Evolutionary conservation across 2,329 filamentous ascomycete genomes (phyloP).

Genomic region (Canariomyces notabilis): DNA sequence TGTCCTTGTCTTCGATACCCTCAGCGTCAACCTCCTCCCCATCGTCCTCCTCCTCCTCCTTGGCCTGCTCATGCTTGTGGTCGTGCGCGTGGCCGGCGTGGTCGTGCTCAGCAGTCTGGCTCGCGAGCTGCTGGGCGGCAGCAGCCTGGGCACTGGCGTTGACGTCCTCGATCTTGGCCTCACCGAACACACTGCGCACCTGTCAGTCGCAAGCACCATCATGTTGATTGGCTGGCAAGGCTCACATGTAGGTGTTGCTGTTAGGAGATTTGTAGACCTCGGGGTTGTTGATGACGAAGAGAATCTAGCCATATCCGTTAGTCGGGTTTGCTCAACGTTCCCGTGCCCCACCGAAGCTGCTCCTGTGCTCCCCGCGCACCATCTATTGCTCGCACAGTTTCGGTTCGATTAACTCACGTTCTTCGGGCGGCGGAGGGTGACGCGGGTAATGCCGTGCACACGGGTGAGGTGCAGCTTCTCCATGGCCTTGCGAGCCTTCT

Average conservation of each 20-base stretch:
- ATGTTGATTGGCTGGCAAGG: conserved; percentile 12
- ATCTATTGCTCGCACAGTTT: background rate
- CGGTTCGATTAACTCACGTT: conserved; percentile 65
- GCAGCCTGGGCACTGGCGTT: conserved; percentile 97
- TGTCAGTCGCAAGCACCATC: conserved; percentile 1
- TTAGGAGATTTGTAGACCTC: conserved; percentile 99
- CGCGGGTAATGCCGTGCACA: conserved; percentile 94
- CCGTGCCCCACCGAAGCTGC: background rate
- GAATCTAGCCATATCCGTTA: conserved; percentile 57
- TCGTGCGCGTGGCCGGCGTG: conserved; percentile 66
- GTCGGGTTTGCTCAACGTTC: conserved; percentile 9
- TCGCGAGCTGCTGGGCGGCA: conserved; percentile 90
- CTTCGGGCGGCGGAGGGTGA: conserved; percentile 96
- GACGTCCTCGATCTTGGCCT: conserved; percentile 99
- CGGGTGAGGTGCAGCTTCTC: conserved; percentile 97
- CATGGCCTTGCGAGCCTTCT: conserved; percentile 99
- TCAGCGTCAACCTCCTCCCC: conserved; percentile 92
- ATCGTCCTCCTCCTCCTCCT: conserved; percentile 82
- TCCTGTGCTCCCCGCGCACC: conserved; percentile 8
- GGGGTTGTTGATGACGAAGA: conserved; percentile 99
- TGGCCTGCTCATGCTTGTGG: conserved; percentile 60
- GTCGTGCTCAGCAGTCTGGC: conserved; percentile 61
- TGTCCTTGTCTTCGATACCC: conserved; percentile 97
- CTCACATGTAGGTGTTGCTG: conserved; percentile 99
- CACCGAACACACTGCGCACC: conserved; percentile 80